phyloP scores from a whole-genome alignment of 2,329 filamentous ascomycete species.

The Beauveria medogensis region DNA sequence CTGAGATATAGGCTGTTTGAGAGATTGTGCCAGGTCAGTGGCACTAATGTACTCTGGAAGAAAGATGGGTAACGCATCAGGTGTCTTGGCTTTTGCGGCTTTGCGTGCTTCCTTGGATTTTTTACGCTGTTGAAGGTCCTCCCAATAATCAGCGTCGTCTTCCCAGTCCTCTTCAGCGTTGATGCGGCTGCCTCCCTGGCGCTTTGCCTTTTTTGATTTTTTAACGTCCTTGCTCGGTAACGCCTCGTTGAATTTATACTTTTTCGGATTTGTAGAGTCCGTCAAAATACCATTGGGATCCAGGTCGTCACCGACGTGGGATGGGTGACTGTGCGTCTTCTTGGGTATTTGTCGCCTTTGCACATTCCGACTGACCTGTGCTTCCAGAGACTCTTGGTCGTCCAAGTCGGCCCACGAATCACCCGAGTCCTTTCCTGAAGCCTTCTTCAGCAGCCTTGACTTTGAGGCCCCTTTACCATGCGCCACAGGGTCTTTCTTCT shows the following conservation, averaged over 20 bases:
- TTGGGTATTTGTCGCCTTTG: neutral
- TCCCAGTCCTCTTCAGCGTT: constrained; percentile 28
- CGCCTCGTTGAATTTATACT: neutral
- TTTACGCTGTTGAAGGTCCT: constrained; percentile 33
- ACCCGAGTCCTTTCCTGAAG: neutral
- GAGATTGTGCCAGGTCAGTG: constrained; percentile 66
- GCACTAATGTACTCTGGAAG: constrained; percentile 90
- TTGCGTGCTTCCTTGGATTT: constrained; percentile 34
- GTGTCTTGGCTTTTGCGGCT: constrained; percentile 30
- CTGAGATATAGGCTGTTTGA: constrained; percentile 60
- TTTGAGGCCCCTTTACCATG: neutral
- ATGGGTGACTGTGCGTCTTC: constrained; percentile 8
- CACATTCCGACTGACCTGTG: neutral
- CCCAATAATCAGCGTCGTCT: constrained; percentile 29
- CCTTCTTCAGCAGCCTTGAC: neutral
- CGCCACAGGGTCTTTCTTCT: neutral
- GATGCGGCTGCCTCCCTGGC: neutral
- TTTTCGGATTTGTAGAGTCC: neutral
- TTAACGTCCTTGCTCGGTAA: neutral
- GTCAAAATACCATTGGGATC: neutral
- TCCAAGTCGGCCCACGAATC: constrained; percentile 18
- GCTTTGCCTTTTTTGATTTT: constrained; percentile 5
- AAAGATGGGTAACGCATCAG: constrained; percentile 52
- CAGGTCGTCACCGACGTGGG: constrained; percentile 6
- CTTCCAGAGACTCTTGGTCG: neutral